phyloP scores from a whole-genome alignment of 1,139 yeast species.

The Protomyces pachydermus region DNA sequence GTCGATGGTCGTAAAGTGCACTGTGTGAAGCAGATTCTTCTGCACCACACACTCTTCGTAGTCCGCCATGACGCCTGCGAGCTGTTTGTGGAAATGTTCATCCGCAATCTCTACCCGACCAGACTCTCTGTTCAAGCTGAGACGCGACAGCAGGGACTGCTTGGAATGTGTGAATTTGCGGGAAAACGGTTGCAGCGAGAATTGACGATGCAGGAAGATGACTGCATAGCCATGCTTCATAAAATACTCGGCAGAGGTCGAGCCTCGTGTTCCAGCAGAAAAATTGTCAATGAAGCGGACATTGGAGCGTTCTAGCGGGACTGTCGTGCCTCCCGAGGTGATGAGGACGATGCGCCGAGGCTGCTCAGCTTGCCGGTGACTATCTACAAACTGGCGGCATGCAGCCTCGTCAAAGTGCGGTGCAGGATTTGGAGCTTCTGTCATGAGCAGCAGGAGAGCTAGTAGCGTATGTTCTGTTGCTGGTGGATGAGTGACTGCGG shows the following conservation, averaged over 20 bases:
- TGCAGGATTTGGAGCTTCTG: not conserved
- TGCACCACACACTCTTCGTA: constrained; percentile 49
- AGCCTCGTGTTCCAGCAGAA: constrained; percentile 97
- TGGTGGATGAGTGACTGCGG: too few species aligned
- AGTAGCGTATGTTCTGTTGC: too few species aligned
- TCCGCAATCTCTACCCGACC: constrained; percentile 9
- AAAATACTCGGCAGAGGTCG: constrained; percentile 89
- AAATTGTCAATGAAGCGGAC: constrained; percentile 94
- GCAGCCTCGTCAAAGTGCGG: not conserved
- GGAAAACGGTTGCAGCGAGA: constrained; percentile 83
- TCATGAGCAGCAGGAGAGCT: not conserved
- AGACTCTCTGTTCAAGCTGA: constrained; percentile 41
- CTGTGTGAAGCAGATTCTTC: constrained; percentile 55
- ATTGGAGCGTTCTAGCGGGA: constrained; percentile 92
- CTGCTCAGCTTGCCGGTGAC: not conserved
- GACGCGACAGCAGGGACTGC: constrained; percentile 77
- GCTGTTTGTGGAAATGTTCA: not conserved
- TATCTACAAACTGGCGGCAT: not conserved
- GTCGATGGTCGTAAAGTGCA: constrained; percentile 92
- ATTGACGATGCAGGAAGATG: constrained; percentile 84
- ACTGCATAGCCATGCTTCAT: constrained; percentile 84
- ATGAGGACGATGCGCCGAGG: constrained; percentile 25
- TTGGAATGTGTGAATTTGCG: constrained; percentile 78
- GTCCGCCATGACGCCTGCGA: not conserved
- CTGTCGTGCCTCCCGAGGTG: constrained; percentile 85